These are phyloP conservation scores for Amauroascus verrucosus DNA, from an alignment of 2,329 filamentous ascomycete genomes.

Conservation along the genomic window DNA sequence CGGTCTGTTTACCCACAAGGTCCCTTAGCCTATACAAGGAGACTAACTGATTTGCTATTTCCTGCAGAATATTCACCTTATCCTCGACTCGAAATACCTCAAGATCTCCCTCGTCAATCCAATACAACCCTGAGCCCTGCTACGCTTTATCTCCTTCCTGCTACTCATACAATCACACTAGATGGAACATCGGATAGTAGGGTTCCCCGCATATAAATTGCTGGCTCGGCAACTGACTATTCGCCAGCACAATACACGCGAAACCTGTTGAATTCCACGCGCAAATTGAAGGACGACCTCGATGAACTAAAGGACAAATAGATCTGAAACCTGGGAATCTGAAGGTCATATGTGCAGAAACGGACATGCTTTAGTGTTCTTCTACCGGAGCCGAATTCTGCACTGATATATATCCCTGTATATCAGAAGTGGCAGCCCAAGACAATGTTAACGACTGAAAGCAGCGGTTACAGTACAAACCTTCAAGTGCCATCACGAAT, in stretches of 20 bases:
- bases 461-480: no score
- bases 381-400: background rate
- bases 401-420: no score
- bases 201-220: background rate
- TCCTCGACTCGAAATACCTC: constrained; percentile 20
- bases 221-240: no score
- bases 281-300: background rate
- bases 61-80: constrained; percentile 16
- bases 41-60: background rate
- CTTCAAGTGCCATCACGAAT: no score
- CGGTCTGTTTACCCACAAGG: constrained; percentile 11
- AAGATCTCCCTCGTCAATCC: constrained; percentile 17
- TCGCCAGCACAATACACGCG: no score
- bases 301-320: background rate
- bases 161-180: constrained; percentile 21
- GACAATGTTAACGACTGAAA: no score
- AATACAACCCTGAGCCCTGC: constrained; percentile 20
- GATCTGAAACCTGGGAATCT: background rate
- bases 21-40: constrained; percentile 2
- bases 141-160: constrained; percentile 19
- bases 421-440: no score
- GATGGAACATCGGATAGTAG: constrained; percentile 21
- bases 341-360: background rate
- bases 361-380: background rate
- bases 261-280: no score